phyloP scores from a whole-genome alignment of 345 rosid species.

The Salix udensis region DNA sequence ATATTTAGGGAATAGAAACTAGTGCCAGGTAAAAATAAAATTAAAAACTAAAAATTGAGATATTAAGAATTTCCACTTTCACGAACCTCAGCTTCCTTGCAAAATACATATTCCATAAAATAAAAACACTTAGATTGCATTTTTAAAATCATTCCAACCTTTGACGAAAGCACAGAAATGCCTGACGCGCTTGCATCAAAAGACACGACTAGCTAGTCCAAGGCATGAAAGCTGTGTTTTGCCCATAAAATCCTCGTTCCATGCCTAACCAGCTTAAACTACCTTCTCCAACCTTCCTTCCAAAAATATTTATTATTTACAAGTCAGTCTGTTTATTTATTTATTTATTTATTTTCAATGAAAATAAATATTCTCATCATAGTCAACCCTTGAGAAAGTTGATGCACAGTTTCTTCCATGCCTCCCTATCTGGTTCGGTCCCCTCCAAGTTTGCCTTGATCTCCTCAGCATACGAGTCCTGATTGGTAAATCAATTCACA shows the following conservation, averaged over 20 bases:
- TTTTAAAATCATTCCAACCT: too few relatives aligned
- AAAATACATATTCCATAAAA: neutral
- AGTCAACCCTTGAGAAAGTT: conserved; percentile 55
- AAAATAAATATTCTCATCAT: neutral
- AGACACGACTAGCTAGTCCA: too few relatives aligned
- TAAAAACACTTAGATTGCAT: neutral
- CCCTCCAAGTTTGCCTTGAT: conserved; percentile 38
- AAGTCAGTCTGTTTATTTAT: neutral
- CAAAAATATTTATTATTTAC: neutral
- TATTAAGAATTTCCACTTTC: too few relatives aligned
- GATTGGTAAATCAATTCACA: neutral
- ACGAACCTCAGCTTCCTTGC: neutral
- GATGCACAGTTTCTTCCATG: conserved; percentile 51
- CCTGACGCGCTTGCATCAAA: too few relatives aligned
- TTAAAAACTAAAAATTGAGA: neutral
- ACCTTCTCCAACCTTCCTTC: neutral
- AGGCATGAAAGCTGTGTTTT: too few relatives aligned
- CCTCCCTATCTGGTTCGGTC: conserved; percentile 46
- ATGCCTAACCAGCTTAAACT: too few relatives aligned
- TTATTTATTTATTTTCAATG: too few relatives aligned
- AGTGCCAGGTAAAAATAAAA: too few relatives aligned
- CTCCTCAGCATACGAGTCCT: conserved; percentile 47
- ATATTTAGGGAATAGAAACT: too few relatives aligned
- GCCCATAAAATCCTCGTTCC: too few relatives aligned
- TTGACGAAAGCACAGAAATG: too few relatives aligned